Conservation (phyloP, 352 stramenopile species). For the Globisporangium iwayamae region DNA sequence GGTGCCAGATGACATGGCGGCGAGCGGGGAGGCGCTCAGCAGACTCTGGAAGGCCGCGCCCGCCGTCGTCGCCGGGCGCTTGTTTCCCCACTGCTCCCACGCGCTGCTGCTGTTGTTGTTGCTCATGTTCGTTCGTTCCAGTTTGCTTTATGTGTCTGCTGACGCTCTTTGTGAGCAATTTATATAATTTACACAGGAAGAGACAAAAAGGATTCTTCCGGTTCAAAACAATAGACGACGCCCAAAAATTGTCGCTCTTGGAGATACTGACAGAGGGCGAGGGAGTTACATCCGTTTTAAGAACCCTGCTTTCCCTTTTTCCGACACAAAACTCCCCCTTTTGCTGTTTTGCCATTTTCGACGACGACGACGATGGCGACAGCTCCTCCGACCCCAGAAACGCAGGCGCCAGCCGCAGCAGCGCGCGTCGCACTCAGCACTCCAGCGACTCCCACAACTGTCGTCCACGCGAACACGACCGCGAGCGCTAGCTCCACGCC, state of each 20-base stretch:
- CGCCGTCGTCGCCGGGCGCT: constrained; percentile 36
- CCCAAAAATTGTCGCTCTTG: too few relatives aligned
- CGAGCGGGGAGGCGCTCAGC: constrained; percentile 44
- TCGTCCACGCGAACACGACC: too few relatives aligned
- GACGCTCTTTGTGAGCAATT: background rate
- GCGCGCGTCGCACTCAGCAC: too few relatives aligned
- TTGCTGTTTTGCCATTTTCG: background rate
- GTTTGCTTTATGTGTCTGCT: background rate
- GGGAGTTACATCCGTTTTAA: too few relatives aligned
- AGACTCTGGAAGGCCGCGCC: constrained; percentile 46
- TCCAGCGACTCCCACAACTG: background rate
- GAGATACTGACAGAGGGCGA: too few relatives aligned
- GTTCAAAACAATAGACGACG: too few relatives aligned
- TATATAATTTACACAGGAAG: too few relatives aligned
- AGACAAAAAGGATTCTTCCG: too few relatives aligned
- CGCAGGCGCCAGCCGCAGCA: too few relatives aligned
- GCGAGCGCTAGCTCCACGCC: background rate
- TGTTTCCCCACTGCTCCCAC: constrained; percentile 73
- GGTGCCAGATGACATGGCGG: constrained; percentile 28
- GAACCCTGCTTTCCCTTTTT: too few relatives aligned
- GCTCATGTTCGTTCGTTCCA: background rate
- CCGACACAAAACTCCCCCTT: background rate
- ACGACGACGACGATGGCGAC: background rate
- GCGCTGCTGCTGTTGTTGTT: constrained; percentile 28
- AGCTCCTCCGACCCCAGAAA: background rate